Evolutionary conservation across 1,284 basidiomycete genomes (phyloP).

Genomic region (Inonotus obliquus): DNA sequence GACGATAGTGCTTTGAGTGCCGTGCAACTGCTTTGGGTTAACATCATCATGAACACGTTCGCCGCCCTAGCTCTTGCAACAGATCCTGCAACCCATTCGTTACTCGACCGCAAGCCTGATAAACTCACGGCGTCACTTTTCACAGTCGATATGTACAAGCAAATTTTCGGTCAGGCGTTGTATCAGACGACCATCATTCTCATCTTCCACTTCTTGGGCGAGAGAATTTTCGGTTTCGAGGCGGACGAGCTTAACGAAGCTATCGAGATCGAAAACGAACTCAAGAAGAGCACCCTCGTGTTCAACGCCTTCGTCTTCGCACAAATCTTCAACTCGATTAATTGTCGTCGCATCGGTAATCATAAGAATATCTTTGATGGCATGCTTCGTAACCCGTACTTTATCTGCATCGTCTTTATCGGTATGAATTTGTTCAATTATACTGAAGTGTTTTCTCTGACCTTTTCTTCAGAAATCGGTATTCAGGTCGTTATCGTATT

Average conservation of each 20-base stretch:
- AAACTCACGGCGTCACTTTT: slow-evolving; percentile 85
- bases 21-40: slow-evolving; percentile 97
- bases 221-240: slow-evolving; percentile 62
- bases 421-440: slow-evolving; percentile 48
- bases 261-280: slow-evolving; percentile 35
- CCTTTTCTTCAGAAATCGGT: slow-evolving; percentile 60
- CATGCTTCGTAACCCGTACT: slow-evolving; percentile 78
- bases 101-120: slow-evolving; percentile 89
- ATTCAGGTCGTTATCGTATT: slow-evolving; percentile 89
- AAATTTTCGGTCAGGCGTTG: slow-evolving; percentile 85
- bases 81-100: slow-evolving; percentile 80
- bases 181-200: slow-evolving; percentile 87
- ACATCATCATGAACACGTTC: slow-evolving; percentile 97
- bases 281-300: slow-evolving; percentile 77
- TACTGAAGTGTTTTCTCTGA: not conserved
- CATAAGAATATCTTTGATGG: slow-evolving; percentile 89
- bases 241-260: slow-evolving; percentile 29
- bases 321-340: slow-evolving; percentile 93
- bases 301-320: slow-evolving; percentile 99
- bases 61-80: slow-evolving; percentile 96
- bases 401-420: slow-evolving; percentile 81
- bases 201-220: slow-evolving; percentile 85
- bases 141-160: slow-evolving; percentile 90
- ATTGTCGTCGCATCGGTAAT: slow-evolving; percentile 83
- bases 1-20: slow-evolving; percentile 86